Base-by-base conservation (phyloP, 768 basidiomycete genomes). In the Termitomyces sp. region DNA sequence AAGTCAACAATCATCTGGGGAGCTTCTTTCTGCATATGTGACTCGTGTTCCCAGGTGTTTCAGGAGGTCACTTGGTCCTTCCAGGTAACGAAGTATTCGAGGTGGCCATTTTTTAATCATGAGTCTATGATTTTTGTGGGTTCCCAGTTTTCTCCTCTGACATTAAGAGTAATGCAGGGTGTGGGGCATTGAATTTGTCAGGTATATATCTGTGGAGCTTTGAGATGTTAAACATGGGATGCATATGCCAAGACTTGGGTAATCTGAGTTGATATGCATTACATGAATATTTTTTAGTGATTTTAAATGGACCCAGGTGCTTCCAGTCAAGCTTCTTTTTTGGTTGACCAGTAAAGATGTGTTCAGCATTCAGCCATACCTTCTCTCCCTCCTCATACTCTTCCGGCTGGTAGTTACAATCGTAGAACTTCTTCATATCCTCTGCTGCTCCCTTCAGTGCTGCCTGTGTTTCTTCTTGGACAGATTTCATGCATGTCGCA, bases 331-430 rank as follows among this genome's bases (percentile, higher is more conserved):
- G 20, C 18, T 49, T 56, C 50, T 52, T 66, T 55, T 22, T 68
- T 0, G 66, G 67, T 12, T 57, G 45, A 0, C 55, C 44, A 0
- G 60, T 62, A 5, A 40, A 43, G 16, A 73, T 63, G 36, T 70
- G 51, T 5, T 53, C 51, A 0, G 53, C 58, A 26, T 70, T 62
- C 0, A 71, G 45, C n/a, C 65, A 66, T 4, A 73, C 68, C 24
- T 61, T 46, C 27, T 68, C 63, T 3, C 66, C 65, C 0, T 42
- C 24, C 5, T 64, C 22, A 32, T 66, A 64, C 6, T 55, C 55
- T 2, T 40, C 39, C 2, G 18, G 8, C 9, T 40, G 39, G 8
- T 40, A 8, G n/a, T 20, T 5, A 7, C 39, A 8, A 40, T 40
- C 4, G 13, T 40, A n/a, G n/a, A 40, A 40, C 48, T 9, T n/a